Evolutionary conservation across 1,284 basidiomycete genomes (phyloP).

Genomic region (Apiotrichum brassicae): DNA sequence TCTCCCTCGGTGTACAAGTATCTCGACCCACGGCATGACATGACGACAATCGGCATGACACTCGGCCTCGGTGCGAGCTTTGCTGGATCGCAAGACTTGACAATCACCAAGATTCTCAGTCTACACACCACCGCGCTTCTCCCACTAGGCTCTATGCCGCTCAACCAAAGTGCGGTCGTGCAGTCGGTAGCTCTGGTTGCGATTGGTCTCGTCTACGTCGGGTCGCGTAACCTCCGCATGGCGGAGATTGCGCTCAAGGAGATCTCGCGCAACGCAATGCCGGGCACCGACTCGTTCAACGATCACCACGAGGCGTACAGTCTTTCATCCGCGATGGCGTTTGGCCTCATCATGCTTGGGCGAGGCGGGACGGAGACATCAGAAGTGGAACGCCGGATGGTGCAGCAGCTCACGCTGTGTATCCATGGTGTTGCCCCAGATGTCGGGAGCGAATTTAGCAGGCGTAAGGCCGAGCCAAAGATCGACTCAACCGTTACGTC

Average conservation of each 20-base stretch:
- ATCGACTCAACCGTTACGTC: conserved; percentile 83
- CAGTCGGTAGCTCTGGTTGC: conserved; percentile 85
- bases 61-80: conserved; percentile 88
- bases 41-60: conserved; percentile 86
- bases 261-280: conserved; percentile 69
- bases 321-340: conserved; percentile 77
- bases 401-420: conserved; percentile 61
- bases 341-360: conserved; percentile 93
- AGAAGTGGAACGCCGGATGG: conserved; percentile 61
- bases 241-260: conserved; percentile 84
- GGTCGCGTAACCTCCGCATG: conserved; percentile 79
- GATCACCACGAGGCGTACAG: conserved; percentile 89
- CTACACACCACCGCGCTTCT: conserved; percentile 90
- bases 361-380: conserved; percentile 57
- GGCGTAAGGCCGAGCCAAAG: neutral
- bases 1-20: conserved; percentile 80
- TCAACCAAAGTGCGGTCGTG: conserved; percentile 82
- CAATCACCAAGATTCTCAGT: conserved; percentile 82
- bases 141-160: conserved; percentile 75
- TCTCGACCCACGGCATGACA: conserved; percentile 88
- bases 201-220: conserved; percentile 83
- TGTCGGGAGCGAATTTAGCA: conserved; percentile 9
- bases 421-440: conserved; percentile 59
- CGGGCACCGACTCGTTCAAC: conserved; percentile 70
- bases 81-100: conserved; percentile 76